A percentile compares a stretch with the other conserved stretches of the same genome.
Conservation (phyloP, 768 basidiomycete species). For the Serendipita sp. region DNA sequence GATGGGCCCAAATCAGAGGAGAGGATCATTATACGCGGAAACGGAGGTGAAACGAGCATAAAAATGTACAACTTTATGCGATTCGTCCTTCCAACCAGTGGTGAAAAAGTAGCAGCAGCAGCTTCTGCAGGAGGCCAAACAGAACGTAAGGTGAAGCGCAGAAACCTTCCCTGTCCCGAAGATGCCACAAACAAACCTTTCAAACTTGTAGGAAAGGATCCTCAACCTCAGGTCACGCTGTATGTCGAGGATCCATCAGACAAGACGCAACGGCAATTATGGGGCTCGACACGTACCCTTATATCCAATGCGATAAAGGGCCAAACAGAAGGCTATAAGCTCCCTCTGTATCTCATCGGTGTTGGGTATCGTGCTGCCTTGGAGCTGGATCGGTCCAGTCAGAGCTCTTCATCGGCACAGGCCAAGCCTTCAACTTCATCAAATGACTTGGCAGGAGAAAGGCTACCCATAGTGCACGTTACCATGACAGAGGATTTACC, state of each 20-base stretch:
- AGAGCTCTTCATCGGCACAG: not conserved
- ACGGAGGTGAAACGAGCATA: not conserved
- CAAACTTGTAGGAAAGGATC: not conserved
- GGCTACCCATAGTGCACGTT: not conserved
- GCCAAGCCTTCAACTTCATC: conserved; percentile 9
- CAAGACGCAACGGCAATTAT: conserved; percentile 73
- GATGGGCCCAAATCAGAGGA: not conserved
- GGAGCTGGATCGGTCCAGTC: conserved; percentile 42
- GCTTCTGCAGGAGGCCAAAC: not conserved
- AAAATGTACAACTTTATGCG: conserved; percentile 4
- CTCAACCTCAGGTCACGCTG: not conserved
- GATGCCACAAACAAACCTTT: conserved; percentile 9
- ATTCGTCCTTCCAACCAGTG: not conserved
- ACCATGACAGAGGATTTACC: not conserved
- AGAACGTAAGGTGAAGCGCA: not conserved
- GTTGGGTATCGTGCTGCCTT: conserved; percentile 84
- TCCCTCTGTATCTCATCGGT: conserved; percentile 78
- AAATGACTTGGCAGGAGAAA: not conserved
- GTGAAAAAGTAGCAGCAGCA: not conserved
- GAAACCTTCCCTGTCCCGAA: conserved; percentile 13
- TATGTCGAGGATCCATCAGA: conserved; percentile 39
- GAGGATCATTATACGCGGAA: not conserved
- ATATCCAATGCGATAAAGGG: conserved; percentile 81
- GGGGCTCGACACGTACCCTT: conserved; percentile 87
- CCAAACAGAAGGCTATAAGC: conserved; percentile 73